A percentile compares a stretch with the other conserved stretches of the same genome.
phyloP scores from a whole-genome alignment of 176 grass and related monocot species.

The Elaeis guineensis region DNA sequence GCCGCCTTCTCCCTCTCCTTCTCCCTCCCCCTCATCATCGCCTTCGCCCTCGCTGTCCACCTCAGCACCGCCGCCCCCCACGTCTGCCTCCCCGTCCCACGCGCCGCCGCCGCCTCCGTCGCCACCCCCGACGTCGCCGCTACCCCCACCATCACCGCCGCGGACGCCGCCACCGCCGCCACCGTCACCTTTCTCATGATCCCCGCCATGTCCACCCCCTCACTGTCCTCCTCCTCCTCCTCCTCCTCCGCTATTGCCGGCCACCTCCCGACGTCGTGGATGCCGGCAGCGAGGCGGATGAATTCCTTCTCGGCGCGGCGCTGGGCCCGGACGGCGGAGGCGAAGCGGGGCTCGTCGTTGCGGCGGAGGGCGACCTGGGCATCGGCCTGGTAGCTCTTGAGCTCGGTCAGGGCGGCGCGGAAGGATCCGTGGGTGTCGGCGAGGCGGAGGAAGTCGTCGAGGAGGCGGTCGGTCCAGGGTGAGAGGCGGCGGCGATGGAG shows the following conservation, averaged over 20 bases:
- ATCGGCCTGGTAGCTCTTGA: constrained; percentile 34
- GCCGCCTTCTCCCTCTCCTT: too few relatives aligned
- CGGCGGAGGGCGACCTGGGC: constrained; percentile 36
- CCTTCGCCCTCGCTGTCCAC: neutral
- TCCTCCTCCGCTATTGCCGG: neutral
- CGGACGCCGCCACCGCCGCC: constrained; percentile 23
- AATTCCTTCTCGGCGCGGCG: constrained; percentile 27
- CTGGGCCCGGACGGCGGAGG: constrained; percentile 35
- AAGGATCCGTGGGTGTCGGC: constrained; percentile 46
- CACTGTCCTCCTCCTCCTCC: neutral
- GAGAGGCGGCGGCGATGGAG: constrained; percentile 23
- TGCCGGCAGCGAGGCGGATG: constrained; percentile 28
- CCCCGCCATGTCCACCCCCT: constrained; percentile 1
- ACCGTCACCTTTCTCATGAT: constrained; percentile 22
- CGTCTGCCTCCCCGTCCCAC: constrained; percentile 23
- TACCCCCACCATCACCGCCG: constrained; percentile 31
- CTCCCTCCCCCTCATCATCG: constrained; percentile 12
- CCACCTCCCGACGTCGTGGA: constrained; percentile 9
- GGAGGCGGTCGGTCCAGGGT: constrained; percentile 32
- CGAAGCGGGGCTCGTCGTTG: constrained; percentile 28
- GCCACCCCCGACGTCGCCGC: constrained; percentile 30
- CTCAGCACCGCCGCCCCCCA: constrained; percentile 16
- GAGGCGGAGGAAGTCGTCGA: constrained; percentile 45
- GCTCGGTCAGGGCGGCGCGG: constrained; percentile 27
- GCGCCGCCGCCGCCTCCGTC: constrained; percentile 20